Base-by-base conservation (phyloP, 148 eudicot species). In the Rhododendron ovatum region DNA sequence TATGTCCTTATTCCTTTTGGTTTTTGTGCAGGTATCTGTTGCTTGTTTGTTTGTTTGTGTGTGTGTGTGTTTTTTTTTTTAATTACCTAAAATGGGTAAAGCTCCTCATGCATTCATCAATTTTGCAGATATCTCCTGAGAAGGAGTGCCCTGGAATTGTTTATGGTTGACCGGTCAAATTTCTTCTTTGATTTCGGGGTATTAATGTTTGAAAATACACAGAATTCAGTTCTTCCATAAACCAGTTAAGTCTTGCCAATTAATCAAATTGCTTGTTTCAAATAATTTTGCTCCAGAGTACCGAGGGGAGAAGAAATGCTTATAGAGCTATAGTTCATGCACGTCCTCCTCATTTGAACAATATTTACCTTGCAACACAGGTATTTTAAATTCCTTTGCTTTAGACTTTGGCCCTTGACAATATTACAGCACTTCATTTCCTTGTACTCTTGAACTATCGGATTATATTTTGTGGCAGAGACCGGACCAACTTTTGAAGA, bases 101-200 rank as follows among this genome's bases (percentile, higher is more conserved):
- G 33, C 61, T 75, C 15, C 86, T 84, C 65, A 50, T 15, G 11
- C 9, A 63, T 79, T 85, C 71, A 86, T 63, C 89, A 26, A 53
- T 57, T 67, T 91, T 86, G 69, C 96, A 97, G 99, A 91, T 97
- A 97, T 90, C 99, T 97, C 77, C 89, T 97, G 84, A 93, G 99
- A 90, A 93, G 98, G 92, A 97, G 99, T 91, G 96, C 98, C 50
- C 91, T 97, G 87, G 99, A 97, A 90, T 82, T 97, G 79, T 95
- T 97, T 90, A 94, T 97, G 98, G 94, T 97, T 87, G 99, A 95
- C 87, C 96, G 96, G 86, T 97, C 98, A 76, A 95, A 95, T 82
- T 94, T 89, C 92, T 97, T 97, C 89, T 94, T 95, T 90, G 99
- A 97, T 89, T 97, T 95, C 88, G 98, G 98, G 96, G 99, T 97